phyloP scores from a whole-genome alignment of 306 rosid species.

The Fragaria vesca region DNA sequence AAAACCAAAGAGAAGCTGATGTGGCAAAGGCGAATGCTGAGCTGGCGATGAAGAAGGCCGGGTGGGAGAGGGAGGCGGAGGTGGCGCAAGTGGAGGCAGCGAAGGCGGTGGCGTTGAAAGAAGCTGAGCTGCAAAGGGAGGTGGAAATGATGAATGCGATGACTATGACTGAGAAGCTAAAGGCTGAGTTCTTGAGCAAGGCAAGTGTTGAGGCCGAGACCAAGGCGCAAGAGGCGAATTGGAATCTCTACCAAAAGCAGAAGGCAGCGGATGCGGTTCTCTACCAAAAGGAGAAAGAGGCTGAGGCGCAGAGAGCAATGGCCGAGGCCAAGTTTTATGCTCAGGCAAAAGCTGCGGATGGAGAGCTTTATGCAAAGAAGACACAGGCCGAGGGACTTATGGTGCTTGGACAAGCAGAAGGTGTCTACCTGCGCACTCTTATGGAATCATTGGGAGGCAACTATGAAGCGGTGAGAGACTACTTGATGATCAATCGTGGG shows the following conservation, averaged over 20 bases:
- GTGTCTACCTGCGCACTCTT: conserved; percentile 2
- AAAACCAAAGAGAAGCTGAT: conserved; percentile 31
- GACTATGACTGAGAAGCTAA: conserved; percentile 9
- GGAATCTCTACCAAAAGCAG: conserved; percentile 30
- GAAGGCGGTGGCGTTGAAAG: conserved; percentile 18
- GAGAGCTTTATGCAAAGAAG: conserved; percentile 30
- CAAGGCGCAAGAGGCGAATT: conserved; percentile 31
- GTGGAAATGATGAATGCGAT: conserved; percentile 34
- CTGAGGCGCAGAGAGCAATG: conserved; percentile 14
- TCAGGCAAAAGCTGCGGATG: conserved; percentile 22
- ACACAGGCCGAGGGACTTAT: conserved; percentile 26
- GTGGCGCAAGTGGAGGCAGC: conserved; percentile 25
- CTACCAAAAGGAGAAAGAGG: conserved; percentile 21
- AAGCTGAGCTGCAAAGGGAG: conserved; percentile 26
- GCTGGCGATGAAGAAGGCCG: conserved; percentile 22
- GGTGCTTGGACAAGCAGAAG: conserved; percentile 23
- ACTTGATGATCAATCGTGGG: conserved; percentile 22
- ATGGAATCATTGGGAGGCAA: conserved; percentile 16
- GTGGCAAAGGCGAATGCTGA: conserved; percentile 26
- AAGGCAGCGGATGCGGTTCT: conserved; percentile 22
- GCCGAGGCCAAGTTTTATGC: conserved; percentile 24
- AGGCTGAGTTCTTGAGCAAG: conserved; percentile 11
- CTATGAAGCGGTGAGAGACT: conserved; percentile 20
- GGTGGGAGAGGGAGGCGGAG: conserved; percentile 19
- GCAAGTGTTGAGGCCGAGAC: conserved; percentile 14